These are phyloP conservation scores for Aspergillus fumigatus DNA, from an alignment of 2,329 filamentous ascomycete species.

Conservation along the genomic window DNA sequence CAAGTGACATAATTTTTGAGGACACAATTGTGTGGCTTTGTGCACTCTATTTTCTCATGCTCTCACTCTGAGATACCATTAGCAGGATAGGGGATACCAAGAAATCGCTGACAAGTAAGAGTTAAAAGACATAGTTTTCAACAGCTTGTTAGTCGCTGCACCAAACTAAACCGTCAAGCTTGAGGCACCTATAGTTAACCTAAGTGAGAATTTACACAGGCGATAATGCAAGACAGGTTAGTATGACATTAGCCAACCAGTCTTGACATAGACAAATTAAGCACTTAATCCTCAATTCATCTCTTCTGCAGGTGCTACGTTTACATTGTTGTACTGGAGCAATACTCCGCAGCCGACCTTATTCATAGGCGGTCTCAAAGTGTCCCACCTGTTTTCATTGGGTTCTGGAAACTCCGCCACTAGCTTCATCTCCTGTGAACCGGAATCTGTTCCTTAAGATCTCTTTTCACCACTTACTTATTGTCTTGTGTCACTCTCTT, in stretches of 20 bases:
- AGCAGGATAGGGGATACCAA: background rate
- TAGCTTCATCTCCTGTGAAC: constrained; percentile 15
- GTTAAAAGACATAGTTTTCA: background rate
- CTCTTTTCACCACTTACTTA: constrained; percentile 15
- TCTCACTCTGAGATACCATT: background rate
- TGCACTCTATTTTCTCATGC: background rate
- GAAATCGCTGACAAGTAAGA: background rate
- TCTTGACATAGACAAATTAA: background rate
- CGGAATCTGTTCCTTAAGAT: constrained; percentile 16
- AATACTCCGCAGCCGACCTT: background rate
- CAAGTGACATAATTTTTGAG: background rate
- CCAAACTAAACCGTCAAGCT: background rate
- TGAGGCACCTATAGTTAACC: background rate
- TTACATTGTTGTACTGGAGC: background rate
- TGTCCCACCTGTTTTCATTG: constrained; percentile 13
- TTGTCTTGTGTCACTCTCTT: constrained; percentile 7
- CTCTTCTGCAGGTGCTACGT: background rate
- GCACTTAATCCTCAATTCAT: background rate
- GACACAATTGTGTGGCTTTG: background rate
- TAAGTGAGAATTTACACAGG: background rate
- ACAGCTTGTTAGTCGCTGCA: background rate
- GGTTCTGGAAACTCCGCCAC: constrained; percentile 21
- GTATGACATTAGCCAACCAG: background rate
- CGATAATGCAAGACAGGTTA: background rate
- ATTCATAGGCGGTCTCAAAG: background rate